Percentiles rank a stretch among this genome's conserved stretches.
Evolutionary conservation across 495 filamentous ascomycete species (phyloP).

Genomic region (Massariosphaeria phaeospora): DNA sequence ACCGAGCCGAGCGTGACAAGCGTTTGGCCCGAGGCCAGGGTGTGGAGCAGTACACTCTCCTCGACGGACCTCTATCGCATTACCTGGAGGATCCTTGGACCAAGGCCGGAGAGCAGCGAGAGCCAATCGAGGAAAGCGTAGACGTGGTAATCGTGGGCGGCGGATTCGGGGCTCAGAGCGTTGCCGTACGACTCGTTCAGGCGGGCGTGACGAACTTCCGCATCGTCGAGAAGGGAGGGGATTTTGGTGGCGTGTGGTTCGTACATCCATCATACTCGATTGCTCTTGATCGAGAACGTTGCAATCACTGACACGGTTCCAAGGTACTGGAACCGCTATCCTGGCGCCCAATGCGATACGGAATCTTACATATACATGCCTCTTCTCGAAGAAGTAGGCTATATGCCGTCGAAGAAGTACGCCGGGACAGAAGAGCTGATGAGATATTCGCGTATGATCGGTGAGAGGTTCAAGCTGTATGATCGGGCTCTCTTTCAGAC

Average conservation of each 20-base stretch:
- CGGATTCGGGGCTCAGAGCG: conserved; percentile 20
- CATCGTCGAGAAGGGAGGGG: conserved; percentile 33
- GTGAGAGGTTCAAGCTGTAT: conserved; percentile 19
- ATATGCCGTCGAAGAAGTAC: conserved; percentile 36
- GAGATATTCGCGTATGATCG: conserved; percentile 10
- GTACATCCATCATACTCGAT: too few species aligned
- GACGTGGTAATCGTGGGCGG: conserved; percentile 27
- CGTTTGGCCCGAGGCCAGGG: conserved; percentile 7
- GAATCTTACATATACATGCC: conserved; percentile 37
- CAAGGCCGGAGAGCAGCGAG: conserved; percentile 7
- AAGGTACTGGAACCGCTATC: conserved; percentile 34
- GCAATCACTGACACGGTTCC: not conserved
- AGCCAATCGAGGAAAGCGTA: conserved; percentile 19
- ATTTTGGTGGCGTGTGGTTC: conserved; percentile 32
- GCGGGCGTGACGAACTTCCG: conserved; percentile 16
- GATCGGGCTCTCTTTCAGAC: conserved; percentile 21
- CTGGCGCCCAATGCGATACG: conserved; percentile 32
- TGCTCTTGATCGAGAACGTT: too few species aligned
- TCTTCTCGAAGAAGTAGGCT: conserved; percentile 33
- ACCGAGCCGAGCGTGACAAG: conserved; percentile 15
- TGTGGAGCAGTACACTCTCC: conserved; percentile 14
- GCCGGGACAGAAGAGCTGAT: conserved; percentile 22
- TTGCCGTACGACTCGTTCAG: conserved; percentile 19
- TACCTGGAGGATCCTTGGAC: conserved; percentile 19
- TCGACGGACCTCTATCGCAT: conserved; percentile 14